Base-by-base conservation (phyloP, 1,139 yeast genomes). In the Spathaspora jeffriesii region DNA sequence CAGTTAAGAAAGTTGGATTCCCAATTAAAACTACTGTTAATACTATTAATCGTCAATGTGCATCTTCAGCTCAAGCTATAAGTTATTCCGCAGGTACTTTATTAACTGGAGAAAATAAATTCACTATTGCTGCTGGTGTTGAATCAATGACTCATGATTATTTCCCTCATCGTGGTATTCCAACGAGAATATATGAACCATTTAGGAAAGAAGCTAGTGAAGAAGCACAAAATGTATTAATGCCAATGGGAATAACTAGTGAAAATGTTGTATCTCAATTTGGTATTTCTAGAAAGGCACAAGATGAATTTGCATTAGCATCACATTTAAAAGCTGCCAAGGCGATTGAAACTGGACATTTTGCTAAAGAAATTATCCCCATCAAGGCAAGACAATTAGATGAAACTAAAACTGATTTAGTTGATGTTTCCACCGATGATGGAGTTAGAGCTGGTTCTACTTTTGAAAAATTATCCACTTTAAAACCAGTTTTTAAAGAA, bases 81-180 rank as follows among this genome's bases (percentile, higher is more conserved):
- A 71, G 88, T 63, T 81, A 96, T 57, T n/a, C n/a, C n/a, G n/a
- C n/a, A n/a, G 97, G 97, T 47, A 78, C 82, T 55, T 96, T 97
- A 47, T n/a, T n/a, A n/a, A n/a, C n/a, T n/a, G n/a, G n/a, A n/a
- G 97, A 91, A 62, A 84, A n/a, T n/a, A n/a, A n/a, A n/a, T n/a
- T 93, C 56, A 96, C 92, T 42, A 88, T 93, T 58, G 96, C 93
- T 45, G 99, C 98, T 59, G 99, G 99, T 63, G 95, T 97, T 54
- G 99, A 93, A 73, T 87, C 96, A 52, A 93, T 93, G 99, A 84
- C 92, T 40, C 99, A 99, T 50, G 93, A 93, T 78, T 93, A 93
- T 68, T 64, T 90, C 50, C 96, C 97, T 50, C n/a, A n/a, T n/a
- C n/a, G n/a, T n/a, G n/a, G n/a, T n/a, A n/a, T n/a, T n/a, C n/a